These are phyloP conservation scores for Torulaspora quercuum DNA, from an alignment of 805 yeast genomes.

Conservation along the genomic window DNA sequence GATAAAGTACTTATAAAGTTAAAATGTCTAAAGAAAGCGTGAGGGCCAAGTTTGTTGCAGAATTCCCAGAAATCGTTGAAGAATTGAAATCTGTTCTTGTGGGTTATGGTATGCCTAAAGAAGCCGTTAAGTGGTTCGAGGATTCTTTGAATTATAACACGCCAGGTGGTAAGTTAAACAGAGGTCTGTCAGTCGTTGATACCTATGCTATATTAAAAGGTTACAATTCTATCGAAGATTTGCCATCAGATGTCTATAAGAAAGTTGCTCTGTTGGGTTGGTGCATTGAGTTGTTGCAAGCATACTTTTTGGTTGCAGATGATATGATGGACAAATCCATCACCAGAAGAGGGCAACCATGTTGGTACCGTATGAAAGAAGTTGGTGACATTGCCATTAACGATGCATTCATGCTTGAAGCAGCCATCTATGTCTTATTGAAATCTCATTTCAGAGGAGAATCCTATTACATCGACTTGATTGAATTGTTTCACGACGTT, in stretches of 20 bases:
- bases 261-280: slow-evolving; percentile 89
- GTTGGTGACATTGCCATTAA: slow-evolving; percentile 95
- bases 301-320: slow-evolving; percentile 94
- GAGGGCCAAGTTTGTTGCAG: slow-evolving; percentile 56
- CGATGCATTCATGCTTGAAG: slow-evolving; percentile 95
- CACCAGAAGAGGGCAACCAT: slow-evolving; percentile 97
- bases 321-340: slow-evolving; percentile 97
- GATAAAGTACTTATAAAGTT: too few species aligned
- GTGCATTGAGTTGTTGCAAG: slow-evolving; percentile 92
- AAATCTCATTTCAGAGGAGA: slow-evolving; percentile 85
- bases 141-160: slow-evolving; percentile 76
- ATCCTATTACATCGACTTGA: slow-evolving; percentile 77
- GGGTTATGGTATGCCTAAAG: slow-evolving; percentile 75
- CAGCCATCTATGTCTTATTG: slow-evolving; percentile 82
- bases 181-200: slow-evolving; percentile 94
- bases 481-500: slow-evolving; percentile 94
- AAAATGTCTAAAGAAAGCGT: slow-evolving; percentile 27
- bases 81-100: slow-evolving; percentile 64
- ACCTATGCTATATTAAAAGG: slow-evolving; percentile 80
- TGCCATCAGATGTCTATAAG: slow-evolving; percentile 66
- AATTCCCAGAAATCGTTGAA: slow-evolving; percentile 71
- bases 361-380: slow-evolving; percentile 83
- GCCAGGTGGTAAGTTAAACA: slow-evolving; percentile 94
- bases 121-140: slow-evolving; percentile 83
- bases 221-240: slow-evolving; percentile 52